Conservation (phyloP, 2,329 filamentous ascomycete genomes). For the Aspergillus jensenii region DNA sequence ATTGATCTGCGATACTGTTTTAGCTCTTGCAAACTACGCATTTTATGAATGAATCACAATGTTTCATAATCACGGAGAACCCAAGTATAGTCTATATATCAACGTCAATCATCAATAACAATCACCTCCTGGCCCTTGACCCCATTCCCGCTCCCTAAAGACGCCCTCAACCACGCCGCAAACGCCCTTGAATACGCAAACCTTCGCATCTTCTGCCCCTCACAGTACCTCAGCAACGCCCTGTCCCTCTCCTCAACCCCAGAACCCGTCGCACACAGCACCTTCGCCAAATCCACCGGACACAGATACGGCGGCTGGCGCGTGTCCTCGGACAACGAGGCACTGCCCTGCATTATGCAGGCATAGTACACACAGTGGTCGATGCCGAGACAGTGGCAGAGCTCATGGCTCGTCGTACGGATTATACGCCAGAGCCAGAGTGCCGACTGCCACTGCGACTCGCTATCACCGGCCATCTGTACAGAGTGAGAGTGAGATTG, state of each 20-base stretch:
- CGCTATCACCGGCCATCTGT: not conserved
- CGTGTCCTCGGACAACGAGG: conserved; percentile 8
- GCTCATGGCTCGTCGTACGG: conserved; percentile 62
- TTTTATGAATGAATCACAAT: too few species aligned
- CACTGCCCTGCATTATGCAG: conserved; percentile 11
- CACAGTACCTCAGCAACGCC: conserved; percentile 3
- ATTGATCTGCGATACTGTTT: too few species aligned
- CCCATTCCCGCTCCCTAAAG: not conserved
- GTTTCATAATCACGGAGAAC: too few species aligned
- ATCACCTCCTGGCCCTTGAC: not conserved
- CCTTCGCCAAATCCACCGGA: conserved; percentile 9
- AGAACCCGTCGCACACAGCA: conserved; percentile 1
- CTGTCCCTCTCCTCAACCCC: not conserved
- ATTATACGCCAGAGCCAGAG: conserved; percentile 61
- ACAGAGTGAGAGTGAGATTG: not conserved
- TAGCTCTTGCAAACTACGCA: too few species aligned
- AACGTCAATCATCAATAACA: not conserved
- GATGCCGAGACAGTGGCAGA: conserved; percentile 67
- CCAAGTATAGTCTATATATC: not conserved
- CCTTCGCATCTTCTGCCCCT: not conserved
- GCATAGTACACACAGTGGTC: conserved; percentile 56
- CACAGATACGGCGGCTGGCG: conserved; percentile 12
- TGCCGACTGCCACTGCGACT: conserved; percentile 15
- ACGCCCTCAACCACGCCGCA: conserved; percentile 3
- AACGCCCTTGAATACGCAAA: not conserved